Conservation (phyloP, 1,139 yeast genomes). For the Suhomyces coccinellae region DNA sequence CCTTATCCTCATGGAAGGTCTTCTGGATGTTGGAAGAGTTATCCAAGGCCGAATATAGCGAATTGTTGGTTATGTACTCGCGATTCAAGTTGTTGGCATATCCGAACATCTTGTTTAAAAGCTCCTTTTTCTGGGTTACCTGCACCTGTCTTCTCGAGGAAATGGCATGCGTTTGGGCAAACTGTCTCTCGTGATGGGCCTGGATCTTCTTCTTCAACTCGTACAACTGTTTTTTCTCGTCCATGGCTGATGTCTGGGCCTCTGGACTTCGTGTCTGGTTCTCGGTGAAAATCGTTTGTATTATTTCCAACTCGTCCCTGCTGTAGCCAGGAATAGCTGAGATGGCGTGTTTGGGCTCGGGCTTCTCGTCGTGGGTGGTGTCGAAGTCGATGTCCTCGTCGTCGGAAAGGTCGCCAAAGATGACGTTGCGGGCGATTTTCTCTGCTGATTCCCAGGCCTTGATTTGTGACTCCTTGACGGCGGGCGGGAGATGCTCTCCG, state of each 20-base stretch:
- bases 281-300: constrained; percentile 17
- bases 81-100: constrained; percentile 39
- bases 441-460: constrained; percentile 52
- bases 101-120: constrained; percentile 42
- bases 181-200: constrained; percentile 35
- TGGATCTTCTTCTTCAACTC: constrained; percentile 37
- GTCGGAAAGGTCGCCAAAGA: constrained; percentile 35
- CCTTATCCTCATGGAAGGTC: constrained; percentile 45
- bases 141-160: constrained; percentile 43
- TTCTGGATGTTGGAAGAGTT: constrained; percentile 39
- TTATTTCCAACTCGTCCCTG: constrained; percentile 34
- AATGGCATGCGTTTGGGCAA: constrained; percentile 36
- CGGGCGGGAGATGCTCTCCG: constrained; percentile 22
- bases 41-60: constrained; percentile 41
- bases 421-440: constrained; percentile 35
- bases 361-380: constrained; percentile 9
- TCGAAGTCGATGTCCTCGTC: constrained; percentile 15
- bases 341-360: constrained; percentile 15
- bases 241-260: constrained; percentile 11
- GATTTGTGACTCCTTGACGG: constrained; percentile 36
- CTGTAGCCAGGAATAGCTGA: constrained; percentile 45
- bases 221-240: constrained; percentile 32
- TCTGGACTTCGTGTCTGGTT: constrained; percentile 12
- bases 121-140: constrained; percentile 43
- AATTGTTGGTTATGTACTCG: constrained; percentile 45